These are phyloP conservation scores for Anthracocystis walkeri DNA, from an alignment of 1,284 basidiomycete genomes.

Conservation along the genomic window DNA sequence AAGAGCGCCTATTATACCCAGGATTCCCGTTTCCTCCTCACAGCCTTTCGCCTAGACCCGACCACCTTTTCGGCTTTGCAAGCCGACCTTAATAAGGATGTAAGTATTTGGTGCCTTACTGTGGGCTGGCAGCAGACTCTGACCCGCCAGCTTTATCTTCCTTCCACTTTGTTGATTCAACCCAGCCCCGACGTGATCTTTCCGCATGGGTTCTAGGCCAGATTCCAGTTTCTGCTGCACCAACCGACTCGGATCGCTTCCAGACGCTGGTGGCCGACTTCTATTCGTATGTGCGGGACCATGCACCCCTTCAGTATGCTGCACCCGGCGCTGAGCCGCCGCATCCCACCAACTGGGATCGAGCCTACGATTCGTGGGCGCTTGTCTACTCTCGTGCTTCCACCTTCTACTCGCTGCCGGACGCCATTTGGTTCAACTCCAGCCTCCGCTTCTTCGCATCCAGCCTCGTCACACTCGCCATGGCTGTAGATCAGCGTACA, in stretches of 20 bases:
- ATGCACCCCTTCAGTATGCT: conserved; percentile 24
- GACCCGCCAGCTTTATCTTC: neutral
- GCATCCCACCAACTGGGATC: conserved; percentile 30
- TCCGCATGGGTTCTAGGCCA: conserved; percentile 29
- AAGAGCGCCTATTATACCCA: conserved; percentile 38
- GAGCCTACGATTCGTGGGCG: conserved; percentile 57
- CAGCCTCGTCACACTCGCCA: conserved; percentile 41
- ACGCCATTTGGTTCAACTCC: conserved; percentile 67
- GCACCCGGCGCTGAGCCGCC: conserved; percentile 12
- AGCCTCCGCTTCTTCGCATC: conserved; percentile 51
- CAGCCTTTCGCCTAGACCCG: conserved; percentile 35
- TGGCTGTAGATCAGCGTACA: conserved; percentile 43
- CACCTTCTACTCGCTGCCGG: conserved; percentile 64
- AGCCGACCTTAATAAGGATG: conserved; percentile 30
- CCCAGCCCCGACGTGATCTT: conserved; percentile 38
- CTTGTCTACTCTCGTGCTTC: conserved; percentile 61
- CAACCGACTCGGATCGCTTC: conserved; percentile 49
- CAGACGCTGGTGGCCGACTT: conserved; percentile 50
- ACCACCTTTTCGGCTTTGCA: conserved; percentile 33
- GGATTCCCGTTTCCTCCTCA: conserved; percentile 27
- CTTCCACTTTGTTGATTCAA: neutral
- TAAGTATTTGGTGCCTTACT: conserved; percentile 1
- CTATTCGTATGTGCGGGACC: conserved; percentile 41
- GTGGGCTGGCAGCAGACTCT: neutral
- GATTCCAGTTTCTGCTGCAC: conserved; percentile 32